phyloP scores from a whole-genome alignment of 2,329 filamentous ascomycete species.

The Alternaria metachromatica region DNA sequence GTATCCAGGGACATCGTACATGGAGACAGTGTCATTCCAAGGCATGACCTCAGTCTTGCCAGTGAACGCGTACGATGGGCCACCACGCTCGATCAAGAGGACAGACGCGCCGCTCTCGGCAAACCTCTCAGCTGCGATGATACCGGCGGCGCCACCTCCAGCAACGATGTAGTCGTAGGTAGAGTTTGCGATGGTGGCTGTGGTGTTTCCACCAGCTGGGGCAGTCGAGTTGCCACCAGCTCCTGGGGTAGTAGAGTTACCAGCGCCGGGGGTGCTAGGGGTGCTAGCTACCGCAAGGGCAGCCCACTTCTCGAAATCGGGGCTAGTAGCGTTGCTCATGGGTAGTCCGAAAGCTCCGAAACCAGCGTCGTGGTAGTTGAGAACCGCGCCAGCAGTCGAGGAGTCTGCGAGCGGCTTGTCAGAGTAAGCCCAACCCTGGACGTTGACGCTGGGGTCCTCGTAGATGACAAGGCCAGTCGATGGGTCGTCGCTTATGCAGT shows the following conservation, averaged over 20 bases:
- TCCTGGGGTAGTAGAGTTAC: constrained; percentile 37
- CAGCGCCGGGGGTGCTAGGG: constrained; percentile 19
- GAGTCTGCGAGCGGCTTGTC: constrained; percentile 33
- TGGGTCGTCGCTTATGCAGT: constrained; percentile 40
- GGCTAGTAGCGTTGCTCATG: constrained; percentile 37
- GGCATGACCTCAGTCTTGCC: constrained; percentile 37
- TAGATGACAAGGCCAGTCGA: constrained; percentile 31
- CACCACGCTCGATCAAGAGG: constrained; percentile 59
- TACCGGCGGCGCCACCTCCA: constrained; percentile 66
- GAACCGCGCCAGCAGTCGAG: constrained; percentile 24
- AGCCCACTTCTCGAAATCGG: constrained; percentile 45
- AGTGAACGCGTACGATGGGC: constrained; percentile 41
- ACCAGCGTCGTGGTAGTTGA: constrained; percentile 42
- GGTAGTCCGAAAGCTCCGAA: constrained; percentile 43
- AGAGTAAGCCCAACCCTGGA: constrained; percentile 44
- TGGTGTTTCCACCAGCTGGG: constrained; percentile 34
- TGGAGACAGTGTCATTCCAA: constrained; percentile 46
- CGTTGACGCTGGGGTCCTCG: constrained; percentile 27
- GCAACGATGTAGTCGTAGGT: constrained; percentile 67
- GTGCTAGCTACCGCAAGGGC: constrained; percentile 36
- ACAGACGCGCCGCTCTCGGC: constrained; percentile 69
- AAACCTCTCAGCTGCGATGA: constrained; percentile 65
- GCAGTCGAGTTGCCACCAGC: constrained; percentile 31
- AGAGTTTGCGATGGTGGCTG: constrained; percentile 52
- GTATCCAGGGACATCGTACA: constrained; percentile 49